phyloP scores from a whole-genome alignment of 2,329 filamentous ascomycete genomes.

The Diaporthe vexans region DNA sequence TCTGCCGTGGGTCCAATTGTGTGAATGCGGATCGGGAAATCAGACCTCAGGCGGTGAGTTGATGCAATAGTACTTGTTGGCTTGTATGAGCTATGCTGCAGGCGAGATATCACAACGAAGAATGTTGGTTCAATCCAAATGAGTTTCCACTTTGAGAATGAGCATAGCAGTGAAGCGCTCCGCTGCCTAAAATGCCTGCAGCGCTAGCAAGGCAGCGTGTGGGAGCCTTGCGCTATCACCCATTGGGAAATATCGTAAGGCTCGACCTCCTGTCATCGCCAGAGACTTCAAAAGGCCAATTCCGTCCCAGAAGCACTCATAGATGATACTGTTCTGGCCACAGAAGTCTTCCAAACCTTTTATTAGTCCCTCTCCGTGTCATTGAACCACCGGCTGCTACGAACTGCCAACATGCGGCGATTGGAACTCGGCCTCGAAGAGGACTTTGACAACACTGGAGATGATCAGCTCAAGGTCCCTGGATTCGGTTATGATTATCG shows the following conservation, averaged over 20 bases:
- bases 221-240: constrained; percentile 7
- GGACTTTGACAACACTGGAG: constrained; percentile 18
- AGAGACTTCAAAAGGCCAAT: not conserved
- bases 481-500: not conserved
- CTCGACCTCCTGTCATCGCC: not conserved
- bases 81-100: not conserved
- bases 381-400: not conserved
- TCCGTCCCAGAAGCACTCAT: not conserved
- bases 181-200: constrained; percentile 3
- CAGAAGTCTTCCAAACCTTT: not conserved
- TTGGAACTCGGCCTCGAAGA: constrained; percentile 10
- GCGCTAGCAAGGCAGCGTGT: not conserved
- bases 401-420: not conserved
- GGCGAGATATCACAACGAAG: not conserved
- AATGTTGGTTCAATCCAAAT: not conserved
- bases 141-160: not conserved
- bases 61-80: not conserved
- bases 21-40: not conserved
- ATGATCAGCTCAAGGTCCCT: not conserved
- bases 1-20: not conserved
- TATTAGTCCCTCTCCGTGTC: not conserved
- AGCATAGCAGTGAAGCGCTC: not conserved
- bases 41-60: not conserved
- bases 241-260: not conserved
- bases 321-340: not conserved